Base-by-base conservation (phyloP, 305 asterid species). In the Ruellia speciosa region DNA sequence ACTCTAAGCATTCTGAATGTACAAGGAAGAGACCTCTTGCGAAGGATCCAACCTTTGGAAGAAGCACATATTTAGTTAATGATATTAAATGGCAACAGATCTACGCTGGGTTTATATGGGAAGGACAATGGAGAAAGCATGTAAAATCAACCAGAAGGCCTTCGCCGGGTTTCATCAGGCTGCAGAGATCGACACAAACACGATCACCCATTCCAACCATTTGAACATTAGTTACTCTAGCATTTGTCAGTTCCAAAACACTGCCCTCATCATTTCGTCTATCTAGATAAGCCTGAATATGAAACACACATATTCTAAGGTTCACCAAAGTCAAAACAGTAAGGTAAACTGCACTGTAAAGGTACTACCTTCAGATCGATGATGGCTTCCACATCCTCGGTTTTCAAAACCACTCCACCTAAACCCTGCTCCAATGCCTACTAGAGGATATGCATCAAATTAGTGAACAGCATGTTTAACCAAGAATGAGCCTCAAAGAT, bases 1-100 rank as follows among this genome's bases (percentile, higher is more conserved):
- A 79, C 78, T 89, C 93, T 41, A 80, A 66, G 84, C 97, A 89
- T 70, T 89, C 97, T 18, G 97, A 86, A 63, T 89, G 97, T 67
- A 86, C 90, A 51, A 89, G 90, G 69, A 89, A 89, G 50, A 89
- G 93, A 52, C 95, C 95, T 78, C 97, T 77, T 12, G 97, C 97
- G 66, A 86, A 89, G 62, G 90, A 89, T 75, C 97, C 97, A 63
- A 79, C 90, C 95, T 89, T 67, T 14, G 20, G 16, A n/a, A 51
- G 59, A 57, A 50, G 6, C 64, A 58, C 39, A 67, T 12, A 31
- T 14, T 58, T 49, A 70, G 52, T 54, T 58, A 51, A 14, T 65
- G 52, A 34, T 53, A 60, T 53, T 16, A 20, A 12, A 35, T n/a
- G 50, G 35, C 13, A 45, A 58, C 50, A 57, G 43, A 39, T 58